Conservation (phyloP, 331 rosid species). For the Stylosanthes scabra region DNA sequence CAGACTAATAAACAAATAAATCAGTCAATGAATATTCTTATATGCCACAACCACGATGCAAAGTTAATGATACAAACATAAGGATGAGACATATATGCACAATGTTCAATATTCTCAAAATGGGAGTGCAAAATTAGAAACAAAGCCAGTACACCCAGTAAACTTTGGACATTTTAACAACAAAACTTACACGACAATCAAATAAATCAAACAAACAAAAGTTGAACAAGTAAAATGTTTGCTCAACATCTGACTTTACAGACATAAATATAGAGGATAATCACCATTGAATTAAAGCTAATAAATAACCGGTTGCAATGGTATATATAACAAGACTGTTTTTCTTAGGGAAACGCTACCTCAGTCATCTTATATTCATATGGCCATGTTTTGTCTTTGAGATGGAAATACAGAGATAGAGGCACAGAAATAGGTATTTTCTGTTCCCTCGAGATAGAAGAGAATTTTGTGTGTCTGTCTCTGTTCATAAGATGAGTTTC, state of each 20-base stretch:
- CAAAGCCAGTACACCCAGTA: conserved; percentile 2
- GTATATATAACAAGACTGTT: not conserved
- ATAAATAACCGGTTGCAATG: not conserved
- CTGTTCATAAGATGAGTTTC: too few relatives aligned
- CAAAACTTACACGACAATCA: not conserved
- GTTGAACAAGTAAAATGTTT: not conserved
- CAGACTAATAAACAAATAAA: not conserved
- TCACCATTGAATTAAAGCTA: not conserved
- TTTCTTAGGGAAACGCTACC: not conserved
- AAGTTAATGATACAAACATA: not conserved
- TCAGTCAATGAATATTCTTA: conserved; percentile 8
- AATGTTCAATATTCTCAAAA: too few relatives aligned
- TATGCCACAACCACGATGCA: not conserved
- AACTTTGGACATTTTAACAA: not conserved
- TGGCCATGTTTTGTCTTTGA: too few relatives aligned
- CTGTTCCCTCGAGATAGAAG: too few relatives aligned
- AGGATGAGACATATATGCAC: not conserved
- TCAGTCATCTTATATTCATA: not conserved
- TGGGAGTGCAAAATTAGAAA: too few relatives aligned
- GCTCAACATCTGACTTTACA: not conserved
- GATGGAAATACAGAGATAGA: too few relatives aligned
- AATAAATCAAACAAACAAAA: too few relatives aligned
- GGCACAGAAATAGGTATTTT: too few relatives aligned
- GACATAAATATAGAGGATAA: not conserved
- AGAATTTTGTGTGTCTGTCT: too few relatives aligned